These are phyloP conservation scores for Colletotrichum shisoi DNA, from an alignment of 2,329 filamentous ascomycete genomes.

Conservation along the genomic window DNA sequence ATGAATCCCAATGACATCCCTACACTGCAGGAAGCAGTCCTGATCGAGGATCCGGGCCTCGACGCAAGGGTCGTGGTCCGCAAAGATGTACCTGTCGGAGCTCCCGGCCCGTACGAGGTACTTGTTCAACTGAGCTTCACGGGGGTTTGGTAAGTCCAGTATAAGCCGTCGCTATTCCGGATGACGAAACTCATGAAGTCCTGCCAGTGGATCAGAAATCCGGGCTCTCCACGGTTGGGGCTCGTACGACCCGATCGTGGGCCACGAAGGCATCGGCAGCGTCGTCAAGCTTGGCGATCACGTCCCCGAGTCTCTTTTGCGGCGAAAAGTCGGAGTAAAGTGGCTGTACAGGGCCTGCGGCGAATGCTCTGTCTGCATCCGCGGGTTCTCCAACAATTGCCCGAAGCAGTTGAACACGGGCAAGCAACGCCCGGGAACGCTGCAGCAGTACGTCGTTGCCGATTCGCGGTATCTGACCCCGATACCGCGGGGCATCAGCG, in stretches of 20 bases:
- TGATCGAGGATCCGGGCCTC: conserved; percentile 31
- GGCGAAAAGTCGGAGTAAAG: conserved; percentile 53
- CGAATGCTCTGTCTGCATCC: conserved; percentile 48
- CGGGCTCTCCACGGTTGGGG: conserved; percentile 46
- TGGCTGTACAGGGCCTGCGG: conserved; percentile 56
- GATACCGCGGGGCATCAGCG: conserved; percentile 42
- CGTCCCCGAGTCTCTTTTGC: conserved; percentile 44
- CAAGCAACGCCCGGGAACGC: conserved; percentile 47
- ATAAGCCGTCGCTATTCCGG: neutral
- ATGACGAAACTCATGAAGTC: too few species aligned
- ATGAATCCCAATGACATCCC: neutral
- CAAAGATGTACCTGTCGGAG: conserved; percentile 24
- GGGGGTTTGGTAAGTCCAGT: conserved; percentile 19
- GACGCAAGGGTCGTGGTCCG: conserved; percentile 7
- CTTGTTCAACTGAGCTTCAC: conserved; percentile 17
- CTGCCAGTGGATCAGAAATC: conserved; percentile 45
- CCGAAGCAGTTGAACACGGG: conserved; percentile 53
- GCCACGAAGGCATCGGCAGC: conserved; percentile 47
- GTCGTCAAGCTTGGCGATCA: conserved; percentile 45
- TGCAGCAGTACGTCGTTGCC: conserved; percentile 47
- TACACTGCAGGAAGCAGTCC: conserved; percentile 14
- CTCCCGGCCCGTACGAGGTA: conserved; percentile 23
- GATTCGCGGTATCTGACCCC: conserved; percentile 44
- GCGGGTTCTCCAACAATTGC: conserved; percentile 52
- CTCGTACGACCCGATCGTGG: conserved; percentile 43